Evolutionary conservation across 2,329 filamentous ascomycete species (phyloP), one percentile per base, ranked within the genome.

Genomic region (Davidsoniella neocaledoniae): DNA sequence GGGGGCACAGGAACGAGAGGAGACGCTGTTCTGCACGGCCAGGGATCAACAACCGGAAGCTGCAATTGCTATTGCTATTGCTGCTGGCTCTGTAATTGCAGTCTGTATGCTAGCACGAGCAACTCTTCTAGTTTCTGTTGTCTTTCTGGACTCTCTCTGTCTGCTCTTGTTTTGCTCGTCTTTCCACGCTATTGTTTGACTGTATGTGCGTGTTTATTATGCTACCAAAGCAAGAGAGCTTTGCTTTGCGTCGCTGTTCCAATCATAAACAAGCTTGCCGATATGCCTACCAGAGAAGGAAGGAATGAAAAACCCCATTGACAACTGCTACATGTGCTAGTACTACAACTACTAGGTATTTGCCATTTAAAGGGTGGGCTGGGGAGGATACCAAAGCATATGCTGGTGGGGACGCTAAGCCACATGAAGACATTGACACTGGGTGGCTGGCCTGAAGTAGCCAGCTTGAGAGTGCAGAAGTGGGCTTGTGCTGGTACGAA

Each of bases 331-430:
- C 6, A 16, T 23, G 21, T 23, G 21, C 21, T 4, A 23, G 21
- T 23, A 23, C 21, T 5, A 23, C 21, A 23, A 23, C 21, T 23
- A 23, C 21, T 23, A 23, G 21, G 21, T 5, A 23, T 5, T 23
- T 2, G 16, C 26, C 39, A 41, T 50, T 50, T 40, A 42, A 50
- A 50, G 36, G 48, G 48, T 46, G 48, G 48, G 43, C 43, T 50
- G 48, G 48, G 43, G 33, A 38, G 29, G 19, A 12, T 12, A 10
- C 23, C 16, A 42, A 39, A 10, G 26, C n/a, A 48, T 29, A 43
- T 45, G 12, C 41, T 14, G 19, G 19, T 21, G 21, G 41, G 10
- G 10, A 43, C 41, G 25, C 12, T 17, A 14, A 19, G 25, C 19
- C n/a, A 23, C 12, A 43, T 43, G 2, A 19, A 7, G 6, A 19